Percentiles rank a stretch among this genome's conserved stretches.
Conservation (phyloP, 768 basidiomycete genomes). For the Phylloporus scabripes region DNA sequence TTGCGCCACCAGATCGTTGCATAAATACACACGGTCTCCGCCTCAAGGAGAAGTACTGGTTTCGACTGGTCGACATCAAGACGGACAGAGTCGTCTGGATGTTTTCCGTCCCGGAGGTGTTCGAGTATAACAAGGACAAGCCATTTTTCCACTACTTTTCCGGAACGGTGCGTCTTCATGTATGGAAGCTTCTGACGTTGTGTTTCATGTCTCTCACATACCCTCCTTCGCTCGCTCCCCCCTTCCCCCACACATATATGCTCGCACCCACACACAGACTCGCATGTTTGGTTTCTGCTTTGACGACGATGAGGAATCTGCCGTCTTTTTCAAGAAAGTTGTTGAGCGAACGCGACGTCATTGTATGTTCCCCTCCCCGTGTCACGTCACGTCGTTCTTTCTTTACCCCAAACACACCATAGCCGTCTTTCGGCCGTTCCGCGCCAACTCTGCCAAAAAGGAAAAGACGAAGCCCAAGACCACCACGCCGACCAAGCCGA, state of each 20-base stretch:
- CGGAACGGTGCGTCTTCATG: conserved; percentile 58
- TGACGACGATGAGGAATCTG: conserved; percentile 56
- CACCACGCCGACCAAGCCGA: background rate
- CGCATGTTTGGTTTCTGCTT: conserved; percentile 54
- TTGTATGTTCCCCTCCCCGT: conserved; percentile 20
- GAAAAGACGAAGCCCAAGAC: conserved; percentile 8
- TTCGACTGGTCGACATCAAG: conserved; percentile 54
- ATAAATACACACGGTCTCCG: conserved; percentile 20
- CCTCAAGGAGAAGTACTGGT: conserved; percentile 47
- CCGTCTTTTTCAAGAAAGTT: conserved; percentile 56
- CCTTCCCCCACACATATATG: background rate
- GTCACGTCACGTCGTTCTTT: conserved; percentile 2
- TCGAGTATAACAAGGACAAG: conserved; percentile 75
- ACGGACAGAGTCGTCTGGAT: conserved; percentile 61
- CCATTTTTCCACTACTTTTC: conserved; percentile 92
- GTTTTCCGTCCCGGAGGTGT: conserved; percentile 53
- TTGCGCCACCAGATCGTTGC: conserved; percentile 18
- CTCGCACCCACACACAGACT: conserved; percentile 13
- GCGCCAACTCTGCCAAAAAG: conserved; percentile 24
- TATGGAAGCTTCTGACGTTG: background rate
- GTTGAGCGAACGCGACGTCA: conserved; percentile 44
- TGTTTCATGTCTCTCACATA: background rate
- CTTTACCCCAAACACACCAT: background rate
- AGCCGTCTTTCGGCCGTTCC: conserved; percentile 28
- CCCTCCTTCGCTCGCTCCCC: background rate